These are phyloP conservation scores for Metarhizium anisopliae DNA, from an alignment of 2,329 filamentous ascomycete species.

Conservation along the genomic window DNA sequence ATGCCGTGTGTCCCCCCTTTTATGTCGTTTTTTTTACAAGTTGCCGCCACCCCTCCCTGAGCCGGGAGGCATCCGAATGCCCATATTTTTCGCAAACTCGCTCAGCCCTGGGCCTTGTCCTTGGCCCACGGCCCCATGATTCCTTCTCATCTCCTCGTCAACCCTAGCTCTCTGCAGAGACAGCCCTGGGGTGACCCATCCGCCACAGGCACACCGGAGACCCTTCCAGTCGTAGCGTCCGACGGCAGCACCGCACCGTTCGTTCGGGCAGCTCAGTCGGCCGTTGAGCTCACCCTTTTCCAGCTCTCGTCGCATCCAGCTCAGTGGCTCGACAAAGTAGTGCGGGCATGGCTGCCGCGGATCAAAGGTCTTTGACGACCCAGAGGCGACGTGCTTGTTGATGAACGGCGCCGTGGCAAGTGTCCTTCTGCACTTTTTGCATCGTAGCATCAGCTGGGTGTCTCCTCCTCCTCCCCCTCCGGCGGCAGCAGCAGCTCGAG, in stretches of 20 bases:
- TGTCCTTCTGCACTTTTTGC: constrained; percentile 78
- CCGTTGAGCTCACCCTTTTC: constrained; percentile 77
- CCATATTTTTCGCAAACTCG: constrained; percentile 19
- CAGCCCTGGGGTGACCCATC: constrained; percentile 88
- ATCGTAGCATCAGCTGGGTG: constrained; percentile 47
- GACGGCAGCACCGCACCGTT: constrained; percentile 70
- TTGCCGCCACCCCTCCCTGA: constrained; percentile 26
- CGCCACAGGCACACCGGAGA: constrained; percentile 81
- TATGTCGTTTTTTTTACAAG: constrained; percentile 15
- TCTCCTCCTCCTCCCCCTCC: not conserved
- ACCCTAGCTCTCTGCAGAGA: constrained; percentile 74
- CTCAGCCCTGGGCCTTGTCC: constrained; percentile 12
- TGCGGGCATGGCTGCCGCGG: constrained; percentile 55
- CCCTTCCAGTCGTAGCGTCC: constrained; percentile 97
- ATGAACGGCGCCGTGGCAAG: constrained; percentile 53
- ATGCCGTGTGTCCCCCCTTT: not conserved
- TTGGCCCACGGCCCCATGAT: constrained; percentile 7
- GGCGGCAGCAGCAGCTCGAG: not conserved
- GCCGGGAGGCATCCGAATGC: constrained; percentile 49
- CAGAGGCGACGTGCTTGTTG: constrained; percentile 42
- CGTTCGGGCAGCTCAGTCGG: constrained; percentile 71
- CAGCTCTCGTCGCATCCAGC: constrained; percentile 86
- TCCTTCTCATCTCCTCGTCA: constrained; percentile 50
- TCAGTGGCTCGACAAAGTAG: constrained; percentile 82
- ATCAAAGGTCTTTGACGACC: constrained; percentile 1